Conservation (phyloP, 2,329 filamentous ascomycete genomes). For the Diaporthe longicolla region DNA sequence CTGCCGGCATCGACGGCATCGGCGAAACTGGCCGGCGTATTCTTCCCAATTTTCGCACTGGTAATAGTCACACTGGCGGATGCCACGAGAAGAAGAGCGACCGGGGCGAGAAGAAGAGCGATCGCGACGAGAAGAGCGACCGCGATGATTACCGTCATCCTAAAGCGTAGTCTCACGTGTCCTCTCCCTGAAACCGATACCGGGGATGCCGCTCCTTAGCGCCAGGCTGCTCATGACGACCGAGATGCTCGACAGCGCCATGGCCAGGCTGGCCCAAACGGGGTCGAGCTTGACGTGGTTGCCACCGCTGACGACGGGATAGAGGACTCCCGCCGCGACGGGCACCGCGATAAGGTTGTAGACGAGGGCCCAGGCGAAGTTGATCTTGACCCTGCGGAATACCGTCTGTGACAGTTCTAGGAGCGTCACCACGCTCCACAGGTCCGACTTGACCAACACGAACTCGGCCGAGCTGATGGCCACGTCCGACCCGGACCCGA, state of each 20-base stretch:
- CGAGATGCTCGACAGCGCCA: constrained; percentile 92
- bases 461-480: constrained; percentile 87
- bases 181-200: constrained; percentile 60
- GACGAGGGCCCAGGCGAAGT: constrained; percentile 87
- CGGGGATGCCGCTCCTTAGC: constrained; percentile 67
- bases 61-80: constrained; percentile 97
- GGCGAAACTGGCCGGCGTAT: constrained; percentile 95
- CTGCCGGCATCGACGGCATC: constrained; percentile 93
- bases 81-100: constrained; percentile 77
- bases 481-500: constrained; percentile 87
- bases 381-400: constrained; percentile 84
- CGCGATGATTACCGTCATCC: not conserved
- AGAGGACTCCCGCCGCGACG: constrained; percentile 85
- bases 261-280: constrained; percentile 90
- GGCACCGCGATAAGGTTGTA: constrained; percentile 87
- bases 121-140: not conserved
- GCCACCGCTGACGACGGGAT: constrained; percentile 65
- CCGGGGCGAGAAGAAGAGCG: too few species aligned
- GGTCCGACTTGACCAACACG: constrained; percentile 81
- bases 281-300: constrained; percentile 77
- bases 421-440: constrained; percentile 79
- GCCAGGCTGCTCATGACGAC: constrained; percentile 87
- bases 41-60: constrained; percentile 99
- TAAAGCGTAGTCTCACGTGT: constrained; percentile 38
- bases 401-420: constrained; percentile 79